These are phyloP conservation scores for Acacia confusa DNA, from an alignment of 306 rosid genomes.

Conservation along the genomic window DNA sequence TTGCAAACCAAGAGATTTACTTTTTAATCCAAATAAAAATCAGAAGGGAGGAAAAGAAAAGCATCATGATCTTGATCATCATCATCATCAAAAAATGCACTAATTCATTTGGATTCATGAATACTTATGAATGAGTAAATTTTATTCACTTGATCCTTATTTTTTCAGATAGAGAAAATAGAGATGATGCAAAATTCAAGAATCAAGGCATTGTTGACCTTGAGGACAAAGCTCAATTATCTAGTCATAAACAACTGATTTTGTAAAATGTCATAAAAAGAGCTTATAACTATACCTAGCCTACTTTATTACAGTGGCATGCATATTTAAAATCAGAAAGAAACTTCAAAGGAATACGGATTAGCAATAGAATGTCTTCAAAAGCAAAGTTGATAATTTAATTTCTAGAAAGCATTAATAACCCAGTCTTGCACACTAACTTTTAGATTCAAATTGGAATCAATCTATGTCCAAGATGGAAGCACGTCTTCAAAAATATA, in stretches of 20 bases:
- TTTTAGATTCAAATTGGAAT: background rate
- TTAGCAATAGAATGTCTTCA: background rate
- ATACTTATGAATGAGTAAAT: background rate
- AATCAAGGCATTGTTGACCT: background rate
- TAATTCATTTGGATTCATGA: background rate
- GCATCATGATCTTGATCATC: background rate
- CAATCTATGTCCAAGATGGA: conserved; percentile 21
- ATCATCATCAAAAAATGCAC: background rate
- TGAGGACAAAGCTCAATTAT: background rate
- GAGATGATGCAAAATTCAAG: background rate
- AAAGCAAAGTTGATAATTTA: conserved; percentile 7
- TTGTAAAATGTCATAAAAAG: background rate
- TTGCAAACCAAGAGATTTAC: background rate
- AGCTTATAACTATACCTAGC: background rate
- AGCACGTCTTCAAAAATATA: conserved; percentile 12
- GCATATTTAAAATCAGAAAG: conserved; percentile 7
- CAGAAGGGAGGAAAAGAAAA: background rate
- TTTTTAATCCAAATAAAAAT: background rate
- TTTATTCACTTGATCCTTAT: background rate
- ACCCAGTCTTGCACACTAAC: conserved; percentile 5
- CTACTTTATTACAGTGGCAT: conserved; percentile 11
- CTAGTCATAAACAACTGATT: background rate
- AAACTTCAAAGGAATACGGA: background rate
- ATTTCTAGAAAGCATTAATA: conserved; percentile 15
- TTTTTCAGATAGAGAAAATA: background rate